phyloP scores from a whole-genome alignment of 257 asterid species.

The Leonotis leonurus region DNA sequence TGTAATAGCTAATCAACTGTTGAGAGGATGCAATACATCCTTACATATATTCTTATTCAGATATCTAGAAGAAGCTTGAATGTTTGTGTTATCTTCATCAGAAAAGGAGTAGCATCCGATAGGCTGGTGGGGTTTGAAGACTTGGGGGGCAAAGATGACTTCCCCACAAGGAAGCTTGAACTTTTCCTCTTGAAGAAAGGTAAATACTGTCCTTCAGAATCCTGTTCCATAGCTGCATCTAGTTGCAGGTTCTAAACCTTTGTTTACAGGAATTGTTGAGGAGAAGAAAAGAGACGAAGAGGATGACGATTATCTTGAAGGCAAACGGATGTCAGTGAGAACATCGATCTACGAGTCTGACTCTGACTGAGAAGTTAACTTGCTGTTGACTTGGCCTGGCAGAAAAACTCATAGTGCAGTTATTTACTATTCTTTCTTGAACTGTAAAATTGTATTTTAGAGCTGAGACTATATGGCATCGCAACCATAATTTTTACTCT shows the following conservation, averaged over 20 bases:
- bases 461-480: too few relatives aligned
- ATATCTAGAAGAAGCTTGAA: neutral
- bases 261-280: conserved; percentile 60
- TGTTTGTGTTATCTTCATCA: conserved; percentile 16
- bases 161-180: conserved; percentile 61
- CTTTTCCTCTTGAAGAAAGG: conserved; percentile 70
- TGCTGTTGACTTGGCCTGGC: neutral
- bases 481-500: too few relatives aligned
- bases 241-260: conserved; percentile 20
- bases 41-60: neutral
- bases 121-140: conserved; percentile 84
- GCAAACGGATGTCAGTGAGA: conserved; percentile 46
- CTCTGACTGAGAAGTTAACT: conserved; percentile 53
- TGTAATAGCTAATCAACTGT: too few relatives aligned
- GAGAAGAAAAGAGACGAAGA: conserved; percentile 66
- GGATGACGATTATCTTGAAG: conserved; percentile 64
- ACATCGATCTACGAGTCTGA: conserved; percentile 66
- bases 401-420: neutral
- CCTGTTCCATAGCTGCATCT: neutral
- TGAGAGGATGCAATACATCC: too few relatives aligned
- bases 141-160: conserved; percentile 90
- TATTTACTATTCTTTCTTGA: neutral
- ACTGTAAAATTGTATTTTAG: neutral
- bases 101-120: conserved; percentile 79
- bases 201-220: conserved; percentile 12